Evolutionary conservation across 129 eudicot genomes (phyloP).

Genomic region (Flaveria linearis): DNA sequence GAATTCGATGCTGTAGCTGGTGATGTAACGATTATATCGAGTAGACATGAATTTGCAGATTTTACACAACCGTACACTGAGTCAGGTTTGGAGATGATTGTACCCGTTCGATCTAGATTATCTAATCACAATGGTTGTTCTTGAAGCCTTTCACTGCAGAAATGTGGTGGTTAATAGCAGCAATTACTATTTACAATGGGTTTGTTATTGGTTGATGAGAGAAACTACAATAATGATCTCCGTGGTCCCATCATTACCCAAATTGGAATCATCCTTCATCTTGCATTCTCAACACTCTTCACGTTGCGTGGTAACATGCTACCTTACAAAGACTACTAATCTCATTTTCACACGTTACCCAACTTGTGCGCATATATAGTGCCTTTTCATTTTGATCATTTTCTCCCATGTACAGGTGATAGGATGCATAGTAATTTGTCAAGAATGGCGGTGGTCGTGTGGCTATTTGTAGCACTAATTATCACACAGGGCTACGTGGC

Average conservation of each 20-base stretch:
- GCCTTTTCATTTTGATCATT: neutral
- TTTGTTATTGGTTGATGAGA: constrained; percentile 57
- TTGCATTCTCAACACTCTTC: constrained; percentile 49
- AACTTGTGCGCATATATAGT: neutral
- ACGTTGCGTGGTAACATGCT: constrained; percentile 40
- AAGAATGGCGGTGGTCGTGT: constrained; percentile 45
- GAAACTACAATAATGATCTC: constrained; percentile 16
- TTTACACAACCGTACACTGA: constrained; percentile 57
- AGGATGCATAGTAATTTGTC: constrained; percentile 48
- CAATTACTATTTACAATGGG: constrained; percentile 44
- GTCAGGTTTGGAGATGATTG: constrained; percentile 52
- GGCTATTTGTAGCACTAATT: constrained; percentile 61
- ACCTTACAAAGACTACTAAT: too few species aligned
- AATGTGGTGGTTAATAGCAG: constrained; percentile 47
- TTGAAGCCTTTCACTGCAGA: constrained; percentile 49
- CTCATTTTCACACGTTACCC: too few species aligned
- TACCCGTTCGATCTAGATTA: constrained; percentile 35
- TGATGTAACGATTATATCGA: constrained; percentile 43
- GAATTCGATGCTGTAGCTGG: constrained; percentile 56
- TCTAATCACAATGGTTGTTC: constrained; percentile 45
- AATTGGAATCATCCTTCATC: constrained; percentile 41
- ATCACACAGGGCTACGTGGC: constrained; percentile 64
- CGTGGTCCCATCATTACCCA: constrained; percentile 18
- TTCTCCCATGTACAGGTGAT: constrained; percentile 34
- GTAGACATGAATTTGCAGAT: constrained; percentile 33